These are phyloP conservation scores for Scenedesmus sp. DNA, from an alignment of 163 green algal species.

Conservation along the genomic window DNA sequence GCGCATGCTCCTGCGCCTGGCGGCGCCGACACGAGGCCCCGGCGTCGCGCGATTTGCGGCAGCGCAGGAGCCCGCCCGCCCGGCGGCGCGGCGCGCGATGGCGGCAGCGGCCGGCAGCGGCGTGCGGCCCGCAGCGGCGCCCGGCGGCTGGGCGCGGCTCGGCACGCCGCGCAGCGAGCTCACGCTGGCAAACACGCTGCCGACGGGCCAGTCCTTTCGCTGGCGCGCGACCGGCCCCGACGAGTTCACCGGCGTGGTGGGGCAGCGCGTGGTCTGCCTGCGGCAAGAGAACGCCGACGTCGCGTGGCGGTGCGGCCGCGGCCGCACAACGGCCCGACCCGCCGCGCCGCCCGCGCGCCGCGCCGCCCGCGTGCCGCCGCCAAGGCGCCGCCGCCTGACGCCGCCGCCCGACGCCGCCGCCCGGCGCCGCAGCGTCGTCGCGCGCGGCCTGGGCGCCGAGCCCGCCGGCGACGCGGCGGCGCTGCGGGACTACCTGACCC, in stretches of 20 bases:
- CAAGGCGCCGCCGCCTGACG: too few relatives aligned
- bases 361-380: too few relatives aligned
- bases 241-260: constrained; percentile 84
- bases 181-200: constrained; percentile 80
- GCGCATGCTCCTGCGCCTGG: too few relatives aligned
- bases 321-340: too few relatives aligned
- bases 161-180: constrained; percentile 65
- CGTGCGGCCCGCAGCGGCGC: not conserved
- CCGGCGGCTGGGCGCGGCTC: constrained; percentile 58
- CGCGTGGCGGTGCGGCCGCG: too few relatives aligned
- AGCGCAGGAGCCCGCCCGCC: too few relatives aligned
- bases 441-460: constrained; percentile 11
- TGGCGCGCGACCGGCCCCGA: constrained; percentile 65
- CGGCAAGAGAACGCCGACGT: constrained; percentile 69
- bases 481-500: constrained; percentile 89
- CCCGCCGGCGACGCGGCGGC: constrained; percentile 51
- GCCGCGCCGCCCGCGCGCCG: too few relatives aligned
- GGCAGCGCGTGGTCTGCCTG: constrained; percentile 65
- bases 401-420: too few relatives aligned
- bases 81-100: not conserved
- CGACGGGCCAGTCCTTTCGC: constrained; percentile 89
- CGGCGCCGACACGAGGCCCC: too few relatives aligned
- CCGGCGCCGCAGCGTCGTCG: constrained; percentile 42
- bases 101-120: not conserved
- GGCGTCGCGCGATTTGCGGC: too few relatives aligned